phyloP scores from a whole-genome alignment of 257 asterid genomes.

The Nicotiana otophora region DNA sequence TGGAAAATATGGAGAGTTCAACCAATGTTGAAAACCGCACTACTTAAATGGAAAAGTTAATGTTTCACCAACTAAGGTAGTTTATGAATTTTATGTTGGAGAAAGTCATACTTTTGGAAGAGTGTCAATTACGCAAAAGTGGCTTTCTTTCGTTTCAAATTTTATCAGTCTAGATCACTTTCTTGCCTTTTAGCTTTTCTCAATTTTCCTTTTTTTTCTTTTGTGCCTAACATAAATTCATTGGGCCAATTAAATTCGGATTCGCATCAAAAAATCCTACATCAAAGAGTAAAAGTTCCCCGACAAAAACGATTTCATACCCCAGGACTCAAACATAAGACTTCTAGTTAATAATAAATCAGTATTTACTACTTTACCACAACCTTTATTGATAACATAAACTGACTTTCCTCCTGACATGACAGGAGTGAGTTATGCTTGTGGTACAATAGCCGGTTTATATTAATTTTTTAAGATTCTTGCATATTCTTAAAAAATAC shows the following conservation, averaged over 20 bases:
- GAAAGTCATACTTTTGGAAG: not conserved
- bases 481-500: no score
- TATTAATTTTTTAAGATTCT: no score
- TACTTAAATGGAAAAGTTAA: constrained; percentile 1
- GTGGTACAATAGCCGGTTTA: no score
- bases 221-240: not conserved
- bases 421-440: no score
- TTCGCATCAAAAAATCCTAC: rapidly evolving
- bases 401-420: no score
- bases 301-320: no score
- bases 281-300: rapidly evolving
- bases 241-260: no score
- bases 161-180: not conserved
- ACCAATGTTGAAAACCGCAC: constrained; percentile 14
- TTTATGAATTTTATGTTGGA: not conserved
- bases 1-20: not conserved
- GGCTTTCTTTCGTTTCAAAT: not conserved
- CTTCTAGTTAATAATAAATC: rapidly evolving
- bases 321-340: rapidly evolving
- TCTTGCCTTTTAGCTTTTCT: not conserved
- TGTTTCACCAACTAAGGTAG: constrained; percentile 12
- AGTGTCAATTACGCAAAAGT: constrained; percentile 20
- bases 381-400: no score
- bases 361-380: no score
- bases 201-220: not conserved